Percentiles rank a stretch among this genome's conserved stretches.
Evolutionary conservation across 2,329 filamentous ascomycete genomes (phyloP).

Genomic region (Neonectria punicea): DNA sequence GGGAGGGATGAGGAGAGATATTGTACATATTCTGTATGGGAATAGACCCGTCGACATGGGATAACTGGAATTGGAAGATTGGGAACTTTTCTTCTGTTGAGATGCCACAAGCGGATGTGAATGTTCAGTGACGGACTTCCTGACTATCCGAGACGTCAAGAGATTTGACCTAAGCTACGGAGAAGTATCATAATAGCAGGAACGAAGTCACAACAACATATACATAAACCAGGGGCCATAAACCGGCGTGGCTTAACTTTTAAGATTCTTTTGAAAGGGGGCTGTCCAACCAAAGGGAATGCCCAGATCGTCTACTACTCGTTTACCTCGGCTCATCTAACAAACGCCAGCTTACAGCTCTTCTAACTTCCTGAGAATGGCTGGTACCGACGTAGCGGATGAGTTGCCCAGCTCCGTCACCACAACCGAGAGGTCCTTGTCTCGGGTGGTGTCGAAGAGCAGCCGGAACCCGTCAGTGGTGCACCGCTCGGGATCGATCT

Average conservation of each 20-base stretch:
- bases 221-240: conserved; percentile 5
- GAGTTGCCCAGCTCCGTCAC: conserved; percentile 91
- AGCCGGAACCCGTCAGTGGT: conserved; percentile 67
- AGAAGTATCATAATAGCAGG: not conserved
- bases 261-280: conserved; percentile 11
- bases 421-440: conserved; percentile 86
- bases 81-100: conserved; percentile 21
- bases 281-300: conserved; percentile 4
- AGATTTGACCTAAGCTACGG: not conserved
- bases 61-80: conserved; percentile 36
- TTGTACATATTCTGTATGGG: conserved; percentile 42
- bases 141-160: not conserved
- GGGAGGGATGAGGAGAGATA: conserved; percentile 10
- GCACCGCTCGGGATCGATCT: conserved; percentile 82
- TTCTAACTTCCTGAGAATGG: conserved; percentile 66
- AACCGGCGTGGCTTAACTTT: conserved; percentile 14
- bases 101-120: not conserved
- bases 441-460: conserved; percentile 92
- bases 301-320: conserved; percentile 23
- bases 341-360: conserved; percentile 55
- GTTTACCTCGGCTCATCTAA: conserved; percentile 29
- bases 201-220: not conserved
- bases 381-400: conserved; percentile 85
- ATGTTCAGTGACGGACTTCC: not conserved
- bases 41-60: conserved; percentile 40